Evolutionary conservation across 495 filamentous ascomycete species (phyloP).

Genomic region (Chaetomium fimeti): DNA sequence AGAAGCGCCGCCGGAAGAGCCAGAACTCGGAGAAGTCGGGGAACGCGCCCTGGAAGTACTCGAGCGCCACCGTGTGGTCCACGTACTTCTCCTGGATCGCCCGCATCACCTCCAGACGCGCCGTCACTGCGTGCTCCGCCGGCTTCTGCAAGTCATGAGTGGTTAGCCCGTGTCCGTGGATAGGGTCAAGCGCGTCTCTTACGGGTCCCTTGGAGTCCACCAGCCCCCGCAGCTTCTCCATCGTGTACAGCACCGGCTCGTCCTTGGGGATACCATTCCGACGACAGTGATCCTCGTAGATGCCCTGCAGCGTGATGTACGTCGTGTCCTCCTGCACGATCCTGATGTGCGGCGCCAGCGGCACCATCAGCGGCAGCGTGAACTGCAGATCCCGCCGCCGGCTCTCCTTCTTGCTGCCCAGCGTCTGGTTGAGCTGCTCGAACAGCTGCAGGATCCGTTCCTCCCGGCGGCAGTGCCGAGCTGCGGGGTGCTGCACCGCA

Average conservation of each 20-base stretch:
- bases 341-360: conserved; percentile 86
- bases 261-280: conserved; percentile 85
- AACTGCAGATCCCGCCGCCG: conserved; percentile 92
- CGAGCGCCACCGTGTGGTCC: conserved; percentile 70
- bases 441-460: conserved; percentile 97
- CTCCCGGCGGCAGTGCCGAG: conserved; percentile 85
- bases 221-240: conserved; percentile 82
- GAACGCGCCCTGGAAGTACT: conserved; percentile 88
- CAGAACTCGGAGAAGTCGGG: conserved; percentile 92
- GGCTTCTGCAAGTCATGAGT: conserved; percentile 51
- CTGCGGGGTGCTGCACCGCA: conserved; percentile 91
- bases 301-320: conserved; percentile 88
- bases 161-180: conserved; percentile 17
- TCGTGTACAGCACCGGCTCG: conserved; percentile 88
- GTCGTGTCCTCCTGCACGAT: conserved; percentile 93
- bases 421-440: conserved; percentile 88
- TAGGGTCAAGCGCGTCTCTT: conserved; percentile 31
- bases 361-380: conserved; percentile 91
- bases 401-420: conserved; percentile 90
- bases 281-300: conserved; percentile 94
- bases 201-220: conserved; percentile 65
- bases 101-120: conserved; percentile 79
- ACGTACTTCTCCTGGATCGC: conserved; percentile 92
- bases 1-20: conserved; percentile 94
- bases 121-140: conserved; percentile 63